Base-by-base conservation (phyloP, 306 rosid genomes). In the Inga laurina region DNA sequence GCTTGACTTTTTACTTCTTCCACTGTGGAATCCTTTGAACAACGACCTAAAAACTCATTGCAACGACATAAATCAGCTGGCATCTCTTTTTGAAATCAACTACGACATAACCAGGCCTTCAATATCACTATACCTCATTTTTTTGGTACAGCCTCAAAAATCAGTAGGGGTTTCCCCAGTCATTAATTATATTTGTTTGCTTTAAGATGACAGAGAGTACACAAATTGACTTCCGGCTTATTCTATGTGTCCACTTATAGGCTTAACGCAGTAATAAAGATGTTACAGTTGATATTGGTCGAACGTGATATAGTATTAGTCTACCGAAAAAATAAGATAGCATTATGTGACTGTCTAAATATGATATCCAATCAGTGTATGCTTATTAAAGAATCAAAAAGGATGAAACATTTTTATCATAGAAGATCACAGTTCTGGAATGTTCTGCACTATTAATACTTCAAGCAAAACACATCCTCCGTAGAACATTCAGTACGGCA, bases 1-100 rank as follows among this genome's bases (percentile, higher is more conserved):
- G 72, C 75, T 70, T 77, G 16, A 27, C 30, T 27, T 27, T 27
- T 77, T 72, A 85, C 84, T 88, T 88, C 84, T 88, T 88, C 89
- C 84, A 44, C 64, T 85, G 89, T 61, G 87, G 91, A 77, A 83
- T 85, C 87, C 87, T 88, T 70, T 88, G 91, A 81, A 85, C 91
- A 74, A 81, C 84, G 7, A 88, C 89, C 89, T 88, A 45, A 68
- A 74, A 56, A 19, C 12, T 54, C 74, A 77, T 61, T 34, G 43
- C 66, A 81, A 61, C 7, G 21, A 74, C 68, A 34, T 72, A 46
- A 74, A 74, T 81, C n/a, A 16, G 37, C 27, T 22, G 39, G 24
- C 21, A 48, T 22, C 69, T 18, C 8, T 46, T 34, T 49, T 48
- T 70, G 74, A 11, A 83, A 24, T 18, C 35, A 77, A 48, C 10